phyloP scores from a whole-genome alignment of 2,329 filamentous ascomycete genomes.

The Trichoderma asperellum region DNA sequence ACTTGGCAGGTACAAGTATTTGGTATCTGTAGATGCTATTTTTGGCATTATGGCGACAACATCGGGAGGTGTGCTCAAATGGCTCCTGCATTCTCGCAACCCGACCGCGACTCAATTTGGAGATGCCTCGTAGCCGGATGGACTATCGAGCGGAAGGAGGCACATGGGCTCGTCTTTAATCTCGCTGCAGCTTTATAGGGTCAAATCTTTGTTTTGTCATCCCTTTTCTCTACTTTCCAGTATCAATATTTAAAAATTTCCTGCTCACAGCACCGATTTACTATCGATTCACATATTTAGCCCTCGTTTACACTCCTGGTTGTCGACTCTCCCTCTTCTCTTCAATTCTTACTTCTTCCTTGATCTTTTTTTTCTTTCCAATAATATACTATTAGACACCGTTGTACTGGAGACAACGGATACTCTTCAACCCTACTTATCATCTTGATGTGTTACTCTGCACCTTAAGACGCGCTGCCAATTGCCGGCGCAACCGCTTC shows the following conservation, averaged over 20 bases:
- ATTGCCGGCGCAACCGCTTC: background rate
- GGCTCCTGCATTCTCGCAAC: background rate
- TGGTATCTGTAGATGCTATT: background rate
- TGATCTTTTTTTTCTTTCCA: background rate
- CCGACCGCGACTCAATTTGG: background rate
- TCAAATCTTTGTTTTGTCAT: background rate
- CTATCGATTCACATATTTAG: background rate
- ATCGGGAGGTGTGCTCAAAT: background rate
- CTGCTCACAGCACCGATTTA: background rate
- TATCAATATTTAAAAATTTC: background rate
- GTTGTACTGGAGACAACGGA: background rate
- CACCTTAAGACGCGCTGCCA: background rate
- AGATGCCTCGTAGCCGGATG: background rate
- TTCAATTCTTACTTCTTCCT: background rate
- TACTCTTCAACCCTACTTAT: background rate
- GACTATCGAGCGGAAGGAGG: background rate
- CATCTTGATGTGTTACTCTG: background rate
- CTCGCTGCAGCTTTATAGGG: too few species aligned
- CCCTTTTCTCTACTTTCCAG: background rate
- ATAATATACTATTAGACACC: background rate
- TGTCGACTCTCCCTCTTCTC: background rate
- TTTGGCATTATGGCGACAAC: background rate
- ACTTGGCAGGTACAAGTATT: background rate
- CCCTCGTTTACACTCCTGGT: background rate
- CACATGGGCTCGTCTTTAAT: too few species aligned